Conservation (phyloP, 495 filamentous ascomycete genomes). For the Staphylotrichum tortipilum region DNA sequence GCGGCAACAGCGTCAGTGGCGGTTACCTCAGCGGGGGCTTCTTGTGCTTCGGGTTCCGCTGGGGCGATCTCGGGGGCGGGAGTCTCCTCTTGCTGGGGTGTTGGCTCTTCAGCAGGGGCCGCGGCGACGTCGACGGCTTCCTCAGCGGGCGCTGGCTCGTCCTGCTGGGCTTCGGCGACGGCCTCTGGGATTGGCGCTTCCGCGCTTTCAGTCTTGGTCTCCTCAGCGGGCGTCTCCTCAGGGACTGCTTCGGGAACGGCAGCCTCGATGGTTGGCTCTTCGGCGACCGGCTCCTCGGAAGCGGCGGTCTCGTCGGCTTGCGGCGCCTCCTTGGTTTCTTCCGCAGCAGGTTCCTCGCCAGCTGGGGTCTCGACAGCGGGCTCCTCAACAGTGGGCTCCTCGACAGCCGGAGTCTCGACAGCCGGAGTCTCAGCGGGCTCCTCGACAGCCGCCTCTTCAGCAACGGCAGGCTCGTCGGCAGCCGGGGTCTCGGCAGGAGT, state of each 20-base stretch:
- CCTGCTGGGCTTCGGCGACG: neutral
- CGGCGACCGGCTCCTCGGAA: neutral
- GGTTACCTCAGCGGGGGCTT: neutral
- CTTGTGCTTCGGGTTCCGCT: neutral
- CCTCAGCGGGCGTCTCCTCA: neutral
- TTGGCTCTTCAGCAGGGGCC: neutral
- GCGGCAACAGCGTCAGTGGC: neutral
- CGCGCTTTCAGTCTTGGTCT: neutral
- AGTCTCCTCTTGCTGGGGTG: neutral
- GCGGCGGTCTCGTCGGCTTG: neutral
- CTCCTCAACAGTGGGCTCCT: neutral
- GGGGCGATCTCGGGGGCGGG: neutral
- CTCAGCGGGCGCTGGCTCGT: neutral
- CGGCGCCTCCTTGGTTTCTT: neutral
- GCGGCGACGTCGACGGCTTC: neutral
- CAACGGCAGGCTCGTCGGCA: no score
- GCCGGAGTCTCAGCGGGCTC: neutral
- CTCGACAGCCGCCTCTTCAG: neutral
- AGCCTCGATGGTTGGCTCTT: conserved; percentile 2
- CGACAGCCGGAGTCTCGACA: neutral
- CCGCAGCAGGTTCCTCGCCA: neutral
- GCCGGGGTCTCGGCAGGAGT: no score
- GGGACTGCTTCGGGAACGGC: neutral
- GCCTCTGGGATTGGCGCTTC: neutral
- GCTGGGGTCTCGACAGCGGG: neutral